These are phyloP conservation scores for Tylopilus sp. DNA, from an alignment of 768 basidiomycete species.

Conservation along the genomic window DNA sequence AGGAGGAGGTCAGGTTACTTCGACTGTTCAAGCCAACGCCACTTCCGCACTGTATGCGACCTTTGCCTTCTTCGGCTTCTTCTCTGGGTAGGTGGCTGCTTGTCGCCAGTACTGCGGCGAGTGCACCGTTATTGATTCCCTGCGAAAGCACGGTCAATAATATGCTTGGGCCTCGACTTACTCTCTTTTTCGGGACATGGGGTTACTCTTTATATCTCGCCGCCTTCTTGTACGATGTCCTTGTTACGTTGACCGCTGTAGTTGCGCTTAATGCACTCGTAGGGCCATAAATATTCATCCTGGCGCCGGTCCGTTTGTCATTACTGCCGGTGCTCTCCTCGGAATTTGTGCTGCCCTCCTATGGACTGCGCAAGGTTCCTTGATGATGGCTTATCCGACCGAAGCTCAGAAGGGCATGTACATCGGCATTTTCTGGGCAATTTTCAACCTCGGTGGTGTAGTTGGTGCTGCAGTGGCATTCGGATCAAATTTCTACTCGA, in stretches of 20 bases:
- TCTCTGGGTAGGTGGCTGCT: constrained; percentile 54
- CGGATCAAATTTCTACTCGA: constrained; percentile 64
- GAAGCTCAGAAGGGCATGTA: constrained; percentile 54
- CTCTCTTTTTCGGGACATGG: constrained; percentile 48
- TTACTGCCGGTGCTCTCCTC: constrained; percentile 47
- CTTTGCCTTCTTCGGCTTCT: constrained; percentile 62
- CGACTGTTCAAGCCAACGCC: constrained; percentile 61
- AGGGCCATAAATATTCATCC: constrained; percentile 45
- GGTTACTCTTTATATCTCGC: constrained; percentile 52
- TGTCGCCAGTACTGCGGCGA: not conserved
- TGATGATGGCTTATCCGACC: constrained; percentile 56
- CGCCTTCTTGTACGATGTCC: constrained; percentile 38
- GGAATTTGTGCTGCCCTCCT: constrained; percentile 49
- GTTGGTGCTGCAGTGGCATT: constrained; percentile 75
- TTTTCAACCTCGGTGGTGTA: constrained; percentile 79
- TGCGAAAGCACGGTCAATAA: constrained; percentile 67
- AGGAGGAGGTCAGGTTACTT: constrained; percentile 69
- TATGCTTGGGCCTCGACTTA: constrained; percentile 47
- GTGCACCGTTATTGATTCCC: not conserved
- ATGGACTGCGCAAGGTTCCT: constrained; percentile 49
- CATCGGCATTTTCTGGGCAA: constrained; percentile 56
- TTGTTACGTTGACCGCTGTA: not conserved
- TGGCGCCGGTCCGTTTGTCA: constrained; percentile 41
- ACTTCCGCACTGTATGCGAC: constrained; percentile 64
- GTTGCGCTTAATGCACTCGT: constrained; percentile 16